phyloP scores from a whole-genome alignment of 2,329 filamentous ascomycete genomes.

The Diaporthe humulicola region DNA sequence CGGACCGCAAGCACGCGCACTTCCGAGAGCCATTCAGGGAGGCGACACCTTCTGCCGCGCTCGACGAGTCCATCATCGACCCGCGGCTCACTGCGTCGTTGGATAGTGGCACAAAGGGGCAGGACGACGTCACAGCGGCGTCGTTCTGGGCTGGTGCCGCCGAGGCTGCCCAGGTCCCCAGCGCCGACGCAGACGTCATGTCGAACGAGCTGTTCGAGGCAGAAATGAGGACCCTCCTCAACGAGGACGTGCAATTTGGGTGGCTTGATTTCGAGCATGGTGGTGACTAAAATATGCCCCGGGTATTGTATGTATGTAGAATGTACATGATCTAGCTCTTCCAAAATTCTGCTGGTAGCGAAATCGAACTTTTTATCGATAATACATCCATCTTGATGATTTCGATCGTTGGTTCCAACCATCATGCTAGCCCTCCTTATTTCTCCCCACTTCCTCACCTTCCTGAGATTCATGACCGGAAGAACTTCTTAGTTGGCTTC shows the following conservation, averaged over 20 bases:
- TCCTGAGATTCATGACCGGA: not conserved
- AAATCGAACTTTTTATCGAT: not conserved
- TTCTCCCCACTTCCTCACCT: too few relatives aligned
- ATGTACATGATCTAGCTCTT: slow-evolving; percentile 16
- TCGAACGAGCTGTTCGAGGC: slow-evolving; percentile 43
- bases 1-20: not conserved
- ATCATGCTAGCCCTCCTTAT: too few relatives aligned
- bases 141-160: slow-evolving; percentile 24
- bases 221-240: slow-evolving; percentile 42
- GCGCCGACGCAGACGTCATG: slow-evolving; percentile 37
- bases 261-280: slow-evolving; percentile 39
- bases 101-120: not conserved
- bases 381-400: not conserved
- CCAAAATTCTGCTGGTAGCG: not conserved
- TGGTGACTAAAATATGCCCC: not conserved
- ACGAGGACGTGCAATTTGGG: slow-evolving; percentile 42
- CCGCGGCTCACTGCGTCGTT: slow-evolving; percentile 30
- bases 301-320: slow-evolving; percentile 4
- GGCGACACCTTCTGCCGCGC: not conserved
- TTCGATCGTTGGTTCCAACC: not conserved
- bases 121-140: not conserved
- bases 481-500: not conserved
- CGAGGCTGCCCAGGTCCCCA: not conserved
- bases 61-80: slow-evolving; percentile 36
- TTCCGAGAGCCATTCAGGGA: not conserved